A percentile compares a stretch with the other conserved stretches of the same genome.
phyloP scores from a whole-genome alignment of 495 filamentous ascomycete species.

The Apiosordaria backusii region DNA sequence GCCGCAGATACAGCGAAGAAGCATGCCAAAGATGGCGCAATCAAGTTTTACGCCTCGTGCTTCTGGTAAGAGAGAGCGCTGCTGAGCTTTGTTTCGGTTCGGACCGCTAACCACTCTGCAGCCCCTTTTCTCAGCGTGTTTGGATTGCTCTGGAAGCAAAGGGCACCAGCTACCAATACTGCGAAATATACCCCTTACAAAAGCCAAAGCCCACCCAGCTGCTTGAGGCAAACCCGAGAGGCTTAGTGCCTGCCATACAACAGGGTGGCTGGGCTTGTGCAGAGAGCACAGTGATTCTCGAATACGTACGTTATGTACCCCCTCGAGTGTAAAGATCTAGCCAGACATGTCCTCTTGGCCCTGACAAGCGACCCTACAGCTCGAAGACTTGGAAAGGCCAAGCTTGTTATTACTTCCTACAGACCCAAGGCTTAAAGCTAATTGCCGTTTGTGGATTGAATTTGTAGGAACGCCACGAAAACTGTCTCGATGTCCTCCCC shows the following conservation, averaged over 20 bases:
- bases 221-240: conserved; percentile 83
- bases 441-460: conserved; percentile 81
- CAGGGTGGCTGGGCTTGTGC: conserved; percentile 86
- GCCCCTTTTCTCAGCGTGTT: conserved; percentile 81
- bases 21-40: conserved; percentile 63
- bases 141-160: conserved; percentile 96
- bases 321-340: background rate
- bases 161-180: conserved; percentile 80
- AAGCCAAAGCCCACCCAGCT: conserved; percentile 66
- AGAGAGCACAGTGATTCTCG: conserved; percentile 82
- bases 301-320: conserved; percentile 61
- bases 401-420: conserved; percentile 58
- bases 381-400: conserved; percentile 73
- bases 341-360: background rate
- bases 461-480: conserved; percentile 39
- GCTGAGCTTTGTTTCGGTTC: conserved; percentile 4
- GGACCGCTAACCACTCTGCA: conserved; percentile 7
- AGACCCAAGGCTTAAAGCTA: conserved; percentile 66
- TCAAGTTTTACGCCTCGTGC: conserved; percentile 85
- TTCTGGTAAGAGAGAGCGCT: conserved; percentile 64
- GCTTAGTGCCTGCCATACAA: conserved; percentile 77
- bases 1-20: conserved; percentile 71
- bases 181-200: conserved; percentile 84
- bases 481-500: background rate
- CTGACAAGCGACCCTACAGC: conserved; percentile 35